Conservation (phyloP, 78 protist genomes). For the Dictyostelium brefeldianum region DNA sequence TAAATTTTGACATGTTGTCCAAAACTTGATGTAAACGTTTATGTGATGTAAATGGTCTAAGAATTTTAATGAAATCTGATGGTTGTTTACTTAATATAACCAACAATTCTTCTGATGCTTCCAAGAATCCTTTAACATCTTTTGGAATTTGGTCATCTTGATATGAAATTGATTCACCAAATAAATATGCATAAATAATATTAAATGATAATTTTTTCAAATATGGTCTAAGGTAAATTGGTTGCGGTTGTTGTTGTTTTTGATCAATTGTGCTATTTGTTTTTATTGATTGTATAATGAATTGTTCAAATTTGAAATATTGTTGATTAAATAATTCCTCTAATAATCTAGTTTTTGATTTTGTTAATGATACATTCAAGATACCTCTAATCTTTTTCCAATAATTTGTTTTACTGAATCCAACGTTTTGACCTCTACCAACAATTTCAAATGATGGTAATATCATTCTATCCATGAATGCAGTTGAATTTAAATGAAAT, state of each 20-base stretch:
- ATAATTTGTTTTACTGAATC: slow-evolving; percentile 13
- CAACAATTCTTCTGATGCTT: neutral
- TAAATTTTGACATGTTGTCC: neutral
- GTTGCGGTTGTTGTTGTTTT: no score
- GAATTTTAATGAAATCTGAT: slow-evolving; percentile 28
- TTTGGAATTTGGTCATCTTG: neutral
- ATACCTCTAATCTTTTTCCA: slow-evolving; percentile 44
- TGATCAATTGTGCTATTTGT: neutral
- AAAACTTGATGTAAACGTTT: neutral
- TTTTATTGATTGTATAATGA: neutral
- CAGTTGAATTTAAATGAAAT: neutral
- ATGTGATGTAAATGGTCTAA: slow-evolving; percentile 10
- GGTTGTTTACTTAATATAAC: neutral
- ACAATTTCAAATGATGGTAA: slow-evolving; percentile 31
- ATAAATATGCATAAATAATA: slow-evolving; percentile 28
- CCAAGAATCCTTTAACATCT: neutral
- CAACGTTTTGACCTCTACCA: slow-evolving; percentile 35
- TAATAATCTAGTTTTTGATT: slow-evolving; percentile 22
- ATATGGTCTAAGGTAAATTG: slow-evolving; percentile 44
- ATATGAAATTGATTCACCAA: slow-evolving; percentile 16
- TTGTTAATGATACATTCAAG: slow-evolving; percentile 14
- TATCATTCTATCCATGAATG: slow-evolving; percentile 25
- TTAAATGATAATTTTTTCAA: slow-evolving; percentile 41
- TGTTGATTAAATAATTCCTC: slow-evolving; percentile 21
- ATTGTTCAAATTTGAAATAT: slow-evolving; percentile 9